A percentile compares a stretch with the other conserved stretches of the same genome.
phyloP scores from a whole-genome alignment of 108 stramenopile species.

The Parmales sp. region DNA sequence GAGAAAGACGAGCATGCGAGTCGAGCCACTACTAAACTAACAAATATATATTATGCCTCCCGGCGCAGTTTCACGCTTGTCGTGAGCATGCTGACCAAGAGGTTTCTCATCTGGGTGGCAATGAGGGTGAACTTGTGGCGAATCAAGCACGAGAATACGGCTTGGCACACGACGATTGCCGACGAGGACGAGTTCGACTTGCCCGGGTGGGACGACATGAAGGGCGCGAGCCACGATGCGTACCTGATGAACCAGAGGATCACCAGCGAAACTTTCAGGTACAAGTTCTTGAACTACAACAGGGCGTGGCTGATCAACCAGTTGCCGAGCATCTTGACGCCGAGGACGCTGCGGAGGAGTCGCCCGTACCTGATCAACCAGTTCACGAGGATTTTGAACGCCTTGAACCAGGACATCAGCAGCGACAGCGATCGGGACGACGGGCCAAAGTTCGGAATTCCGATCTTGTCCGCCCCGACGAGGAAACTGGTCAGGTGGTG shows the following conservation, averaged over 20 bases:
- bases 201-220: slow-evolving; percentile 35
- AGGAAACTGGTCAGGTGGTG: slow-evolving; percentile 52
- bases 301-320: slow-evolving; percentile 60
- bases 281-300: slow-evolving; percentile 74
- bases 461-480: slow-evolving; percentile 40
- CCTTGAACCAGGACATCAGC: slow-evolving; percentile 45
- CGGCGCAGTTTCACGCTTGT: slow-evolving; percentile 29
- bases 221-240: slow-evolving; percentile 46
- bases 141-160: slow-evolving; percentile 52
- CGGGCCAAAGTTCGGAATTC: slow-evolving; percentile 47
- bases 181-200: slow-evolving; percentile 23
- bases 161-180: slow-evolving; percentile 38
- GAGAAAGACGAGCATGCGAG: no score
- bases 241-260: slow-evolving; percentile 65
- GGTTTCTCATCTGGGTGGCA: slow-evolving; percentile 37
- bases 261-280: slow-evolving; percentile 64
- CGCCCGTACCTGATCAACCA: slow-evolving; percentile 69
- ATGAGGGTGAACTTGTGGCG: slow-evolving; percentile 53
- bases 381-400: slow-evolving; percentile 52
- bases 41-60: no score
- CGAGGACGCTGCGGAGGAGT: slow-evolving; percentile 52
- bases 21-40: no score
- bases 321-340: slow-evolving; percentile 64
- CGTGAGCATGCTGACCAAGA: slow-evolving; percentile 22
- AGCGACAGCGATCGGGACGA: slow-evolving; percentile 52